Percentiles rank a stretch among this genome's conserved stretches.
Conservation (phyloP, 352 stramenopile species). For the Aphanomyces stellatus region DNA sequence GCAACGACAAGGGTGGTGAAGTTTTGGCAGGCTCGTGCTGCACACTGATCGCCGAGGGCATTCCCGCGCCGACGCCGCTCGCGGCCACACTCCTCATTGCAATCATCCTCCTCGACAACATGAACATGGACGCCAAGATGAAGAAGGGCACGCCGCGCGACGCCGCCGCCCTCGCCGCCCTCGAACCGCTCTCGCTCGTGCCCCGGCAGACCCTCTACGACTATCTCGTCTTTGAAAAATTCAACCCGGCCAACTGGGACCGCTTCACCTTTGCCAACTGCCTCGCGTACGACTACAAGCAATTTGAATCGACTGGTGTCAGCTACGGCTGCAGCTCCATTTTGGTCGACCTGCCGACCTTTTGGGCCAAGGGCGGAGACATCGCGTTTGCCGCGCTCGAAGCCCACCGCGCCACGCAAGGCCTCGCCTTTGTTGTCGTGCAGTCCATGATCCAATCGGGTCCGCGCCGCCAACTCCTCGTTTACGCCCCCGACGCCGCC, state of each 20-base stretch:
- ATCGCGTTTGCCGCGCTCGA: constrained; percentile 37
- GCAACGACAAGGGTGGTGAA: constrained; percentile 28
- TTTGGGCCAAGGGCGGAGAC: constrained; percentile 35
- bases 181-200: constrained; percentile 42
- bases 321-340: constrained; percentile 50
- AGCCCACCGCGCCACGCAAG: neutral
- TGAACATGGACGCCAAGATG: constrained; percentile 62
- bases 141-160: constrained; percentile 74
- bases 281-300: constrained; percentile 73
- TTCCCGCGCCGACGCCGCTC: constrained; percentile 29
- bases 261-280: constrained; percentile 55
- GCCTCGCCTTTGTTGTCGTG: constrained; percentile 51
- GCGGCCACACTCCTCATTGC: constrained; percentile 63
- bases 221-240: constrained; percentile 65
- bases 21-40: constrained; percentile 66
- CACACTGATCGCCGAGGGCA: constrained; percentile 65
- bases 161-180: constrained; percentile 27
- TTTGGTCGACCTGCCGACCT: constrained; percentile 42
- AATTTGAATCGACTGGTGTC: constrained; percentile 35
- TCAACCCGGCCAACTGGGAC: constrained; percentile 50
- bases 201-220: constrained; percentile 38
- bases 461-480: constrained; percentile 47
- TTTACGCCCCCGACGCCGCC: constrained; percentile 34
- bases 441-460: constrained; percentile 56
- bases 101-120: constrained; percentile 67